Conservation (phyloP, 768 basidiomycete genomes). For the Pholiota molesta region DNA sequence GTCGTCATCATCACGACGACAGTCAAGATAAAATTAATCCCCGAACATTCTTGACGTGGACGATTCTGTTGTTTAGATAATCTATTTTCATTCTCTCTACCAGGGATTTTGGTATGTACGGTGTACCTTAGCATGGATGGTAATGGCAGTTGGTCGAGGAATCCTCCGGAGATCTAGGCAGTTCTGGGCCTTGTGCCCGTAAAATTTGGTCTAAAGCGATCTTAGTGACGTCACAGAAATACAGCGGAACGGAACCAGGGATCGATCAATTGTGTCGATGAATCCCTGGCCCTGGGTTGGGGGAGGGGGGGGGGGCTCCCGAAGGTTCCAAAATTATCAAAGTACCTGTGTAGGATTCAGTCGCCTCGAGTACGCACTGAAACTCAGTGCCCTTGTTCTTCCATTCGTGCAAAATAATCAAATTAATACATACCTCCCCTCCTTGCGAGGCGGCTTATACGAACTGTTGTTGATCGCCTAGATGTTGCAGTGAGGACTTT, state of each 20-base stretch:
- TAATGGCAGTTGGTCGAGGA: neutral
- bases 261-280: constrained; percentile 6
- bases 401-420: neutral
- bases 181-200: constrained; percentile 18
- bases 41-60: constrained; percentile 2
- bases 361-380: no score
- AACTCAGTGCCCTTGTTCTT: no score
- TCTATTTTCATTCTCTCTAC: neutral
- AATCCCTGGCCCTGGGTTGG: neutral
- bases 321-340: neutral
- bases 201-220: constrained; percentile 4
- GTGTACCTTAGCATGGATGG: neutral
- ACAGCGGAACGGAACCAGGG: constrained; percentile 5
- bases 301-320: neutral
- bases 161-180: constrained; percentile 13
- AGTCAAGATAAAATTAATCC: constrained; percentile 24
- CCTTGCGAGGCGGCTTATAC: neutral
- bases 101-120: neutral
- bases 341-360: no score
- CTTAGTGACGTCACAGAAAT: constrained; percentile 23
- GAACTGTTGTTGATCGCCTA: neutral
- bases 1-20: constrained; percentile 36
- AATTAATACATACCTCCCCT: neutral
- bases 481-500: neutral
- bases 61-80: neutral